phyloP scores from a whole-genome alignment of 768 basidiomycete species.

The Thelephora ganbajun region DNA sequence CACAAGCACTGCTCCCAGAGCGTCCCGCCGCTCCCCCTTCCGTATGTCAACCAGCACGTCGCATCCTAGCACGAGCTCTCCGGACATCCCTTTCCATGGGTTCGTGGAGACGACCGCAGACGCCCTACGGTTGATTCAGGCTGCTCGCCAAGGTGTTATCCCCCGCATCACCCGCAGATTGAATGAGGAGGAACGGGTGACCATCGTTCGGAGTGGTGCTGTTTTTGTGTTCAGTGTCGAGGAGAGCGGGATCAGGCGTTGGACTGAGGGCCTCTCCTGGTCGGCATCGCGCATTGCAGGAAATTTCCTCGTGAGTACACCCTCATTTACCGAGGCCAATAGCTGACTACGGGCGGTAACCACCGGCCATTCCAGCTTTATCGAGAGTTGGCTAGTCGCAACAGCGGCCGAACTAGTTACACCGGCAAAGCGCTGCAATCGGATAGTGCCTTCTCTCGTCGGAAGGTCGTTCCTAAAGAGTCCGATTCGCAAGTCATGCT shows the following conservation, averaged over 20 bases:
- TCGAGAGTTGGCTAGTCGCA: slow-evolving; percentile 62
- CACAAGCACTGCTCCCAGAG: neutral
- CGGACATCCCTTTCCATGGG: slow-evolving; percentile 46
- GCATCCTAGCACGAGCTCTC: slow-evolving; percentile 7
- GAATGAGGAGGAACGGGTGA: slow-evolving; percentile 63
- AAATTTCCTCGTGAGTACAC: slow-evolving; percentile 57
- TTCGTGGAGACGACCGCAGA: slow-evolving; percentile 74
- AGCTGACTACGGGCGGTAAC: neutral
- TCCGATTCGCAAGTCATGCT: slow-evolving; percentile 13
- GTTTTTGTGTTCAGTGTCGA: slow-evolving; percentile 84
- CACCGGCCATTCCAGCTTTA: slow-evolving; percentile 41
- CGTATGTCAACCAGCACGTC: neutral
- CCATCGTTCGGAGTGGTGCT: slow-evolving; percentile 40
- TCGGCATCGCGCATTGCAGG: slow-evolving; percentile 75
- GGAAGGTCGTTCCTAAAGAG: neutral
- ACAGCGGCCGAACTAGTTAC: slow-evolving; percentile 28
- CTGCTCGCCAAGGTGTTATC: slow-evolving; percentile 64
- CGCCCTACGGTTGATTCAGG: slow-evolving; percentile 72
- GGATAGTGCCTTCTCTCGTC: neutral
- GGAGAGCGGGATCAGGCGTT: slow-evolving; percentile 78
- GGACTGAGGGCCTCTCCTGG: slow-evolving; percentile 74
- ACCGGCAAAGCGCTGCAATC: neutral
- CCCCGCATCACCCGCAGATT: slow-evolving; percentile 74
- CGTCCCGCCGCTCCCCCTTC: neutral
- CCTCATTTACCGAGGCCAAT: neutral